Base-by-base conservation (phyloP, 768 basidiomycete species). In the Austroboletus festivus region DNA sequence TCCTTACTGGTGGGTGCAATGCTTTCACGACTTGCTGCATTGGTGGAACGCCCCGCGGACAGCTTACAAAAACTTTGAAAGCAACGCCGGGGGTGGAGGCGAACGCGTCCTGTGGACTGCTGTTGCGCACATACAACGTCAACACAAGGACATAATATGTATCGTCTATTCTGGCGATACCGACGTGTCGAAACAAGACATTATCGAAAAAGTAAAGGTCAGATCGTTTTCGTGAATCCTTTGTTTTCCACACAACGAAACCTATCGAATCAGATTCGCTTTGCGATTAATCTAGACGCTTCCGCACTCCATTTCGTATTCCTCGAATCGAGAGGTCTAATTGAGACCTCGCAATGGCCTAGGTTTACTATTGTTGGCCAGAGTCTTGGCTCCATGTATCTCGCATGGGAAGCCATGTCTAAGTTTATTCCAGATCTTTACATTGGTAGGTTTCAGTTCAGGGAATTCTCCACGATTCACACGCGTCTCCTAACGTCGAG, bases 11-110 rank as follows among this genome's bases (percentile, higher is more conserved):
- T 93, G 58, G 70, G 81, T 61, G 13, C 5, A 38, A 16, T 39
- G 2, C 35, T 31, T 31, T 50, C 9, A 3, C 19, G 26, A 18
- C 37, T 48, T 28, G 18, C 20, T 23, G 28, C 31, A 41, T 12
- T 24, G 28, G 21, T 18, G 41, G 19, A 21, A 28, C 28, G n/a
- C 28, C 28, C 11, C 19, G 16, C 38, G 23, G 48, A 44, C 34
- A 7, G 55, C 67, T 75, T 63, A 73, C 71, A 68, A 60, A 63
- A 67, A 64, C 54, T 42, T 44, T 41, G 33, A 39, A 65, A 86
- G 95, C 62, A 96, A 98, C 75, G 93, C 94, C 31, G 94, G 95
- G 0, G 95, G 95, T 11, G 96, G 95, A 22, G 95, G 96, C 1
- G 95, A 98, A 68, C 82, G 93, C 1, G 96, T 99, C 1, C 71